These are phyloP conservation scores for Phlebopus sp. DNA, from an alignment of 1,284 basidiomycete genomes.

Conservation along the genomic window DNA sequence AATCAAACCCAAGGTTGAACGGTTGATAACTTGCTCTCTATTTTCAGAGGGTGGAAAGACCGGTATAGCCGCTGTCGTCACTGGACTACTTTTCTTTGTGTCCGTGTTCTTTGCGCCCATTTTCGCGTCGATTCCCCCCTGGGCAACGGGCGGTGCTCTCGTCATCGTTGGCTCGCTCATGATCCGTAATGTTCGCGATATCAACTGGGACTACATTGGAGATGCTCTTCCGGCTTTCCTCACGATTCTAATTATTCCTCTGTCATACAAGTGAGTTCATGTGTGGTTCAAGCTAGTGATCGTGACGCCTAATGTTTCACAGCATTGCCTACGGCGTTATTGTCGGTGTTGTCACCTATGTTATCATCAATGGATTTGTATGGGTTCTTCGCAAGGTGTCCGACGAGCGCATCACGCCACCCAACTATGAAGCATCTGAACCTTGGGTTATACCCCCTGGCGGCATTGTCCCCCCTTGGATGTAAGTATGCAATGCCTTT, in stretches of 20 bases:
- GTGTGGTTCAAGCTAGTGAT: background rate
- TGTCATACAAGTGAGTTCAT: conserved; percentile 70
- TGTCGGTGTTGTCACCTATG: conserved; percentile 70
- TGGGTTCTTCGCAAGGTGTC: conserved; percentile 54
- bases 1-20: background rate
- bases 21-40: conserved; percentile 17
- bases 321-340: conserved; percentile 92
- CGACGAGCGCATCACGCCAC: conserved; percentile 64
- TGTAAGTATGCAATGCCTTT: conserved; percentile 39
- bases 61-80: conserved; percentile 77
- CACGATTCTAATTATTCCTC: conserved; percentile 72
- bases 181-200: conserved; percentile 83
- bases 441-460: conserved; percentile 69
- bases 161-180: conserved; percentile 88
- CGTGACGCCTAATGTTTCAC: conserved; percentile 19
- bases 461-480: conserved; percentile 67
- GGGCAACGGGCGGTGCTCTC: conserved; percentile 87
- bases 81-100: conserved; percentile 79
- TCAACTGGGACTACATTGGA: conserved; percentile 89
- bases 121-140: conserved; percentile 83
- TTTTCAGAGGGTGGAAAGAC: conserved; percentile 82
- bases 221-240: conserved; percentile 85
- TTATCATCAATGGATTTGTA: conserved; percentile 73
- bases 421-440: conserved; percentile 62
- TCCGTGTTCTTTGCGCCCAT: conserved; percentile 89